phyloP scores from a whole-genome alignment of 2,329 filamentous ascomycete genomes.

The Colletotrichum limetticola region DNA sequence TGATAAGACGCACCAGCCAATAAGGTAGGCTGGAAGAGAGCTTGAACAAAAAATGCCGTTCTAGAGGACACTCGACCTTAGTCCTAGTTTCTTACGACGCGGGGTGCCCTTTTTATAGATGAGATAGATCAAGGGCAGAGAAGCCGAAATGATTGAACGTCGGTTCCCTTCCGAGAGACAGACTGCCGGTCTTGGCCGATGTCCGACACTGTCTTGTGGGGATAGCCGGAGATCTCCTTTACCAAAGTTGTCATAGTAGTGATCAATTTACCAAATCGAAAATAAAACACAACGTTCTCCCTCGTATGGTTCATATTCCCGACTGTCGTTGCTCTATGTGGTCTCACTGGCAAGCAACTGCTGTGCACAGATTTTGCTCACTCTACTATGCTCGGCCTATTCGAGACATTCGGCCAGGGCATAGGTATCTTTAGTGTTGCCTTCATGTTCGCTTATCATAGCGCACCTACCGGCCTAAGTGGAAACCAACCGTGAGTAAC shows the following conservation, averaged over 20 bases:
- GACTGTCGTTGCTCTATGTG: no score
- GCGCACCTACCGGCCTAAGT: no score
- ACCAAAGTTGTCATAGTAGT: neutral
- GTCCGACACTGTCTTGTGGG: neutral
- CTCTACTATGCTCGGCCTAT: no score
- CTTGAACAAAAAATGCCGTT: neutral
- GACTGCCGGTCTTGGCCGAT: neutral
- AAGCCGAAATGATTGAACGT: neutral
- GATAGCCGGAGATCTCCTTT: neutral
- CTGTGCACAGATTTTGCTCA: no score
- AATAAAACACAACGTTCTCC: neutral
- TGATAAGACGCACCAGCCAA: neutral
- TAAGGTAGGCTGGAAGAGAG: neutral
- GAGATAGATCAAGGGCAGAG: neutral
- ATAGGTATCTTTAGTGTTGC: no score
- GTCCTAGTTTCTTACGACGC: neutral
- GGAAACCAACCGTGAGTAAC: no score
- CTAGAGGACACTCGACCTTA: neutral
- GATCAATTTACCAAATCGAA: neutral
- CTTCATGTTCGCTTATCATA: no score
- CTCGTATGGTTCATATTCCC: neutral
- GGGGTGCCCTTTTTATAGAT: neutral
- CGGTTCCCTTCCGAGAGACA: neutral
- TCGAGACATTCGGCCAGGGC: no score
- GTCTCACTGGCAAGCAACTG: no score